Evolutionary conservation across 2,329 filamentous ascomycete genomes (phyloP), one percentile per base, ranked within the genome.

Genomic region (Arthroderma sp.): DNA sequence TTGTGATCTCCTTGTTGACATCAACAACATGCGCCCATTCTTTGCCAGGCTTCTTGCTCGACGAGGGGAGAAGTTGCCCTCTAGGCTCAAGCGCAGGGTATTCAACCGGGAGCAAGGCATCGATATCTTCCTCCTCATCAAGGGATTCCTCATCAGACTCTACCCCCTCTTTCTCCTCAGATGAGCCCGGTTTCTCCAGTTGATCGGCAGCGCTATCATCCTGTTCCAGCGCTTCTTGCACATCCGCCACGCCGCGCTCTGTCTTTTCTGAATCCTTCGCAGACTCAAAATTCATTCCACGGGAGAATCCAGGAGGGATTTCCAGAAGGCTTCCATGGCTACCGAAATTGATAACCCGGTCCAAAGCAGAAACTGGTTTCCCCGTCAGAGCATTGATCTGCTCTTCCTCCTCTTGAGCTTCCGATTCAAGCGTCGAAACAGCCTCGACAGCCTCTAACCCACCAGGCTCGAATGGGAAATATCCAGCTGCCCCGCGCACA

Each of bases 11-110:
- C 48, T 86, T 78, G 56, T 89, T 88, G 54, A 96, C 82, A 61
- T 98, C 89, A 1, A 98, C 89, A 80, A 98, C 94, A 65, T 98
- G 91, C 42, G 91, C 91, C 89, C 91, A 98, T 66, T 96, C 86
- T 55, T 77, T 81, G 5, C 84, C 83, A 34, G 78, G 78, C 56
- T 83, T 84, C 57, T 81, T 84, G 49, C 80, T 72, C 48, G 79
- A 77, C 6, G 83, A 80, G 42, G 81, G 70, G 15, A 83, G 75
- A 29, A 95, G 75, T 22, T 78, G 74, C n/a, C 81, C 80, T 57
- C 82, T 84, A 6, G 91, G 86, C 53, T 93, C 85, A 5, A 98
- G 63, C 8, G 93, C 84, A 1, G 91, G 88, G 55, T 95, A 98
- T 58, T 98, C 91, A 28, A 94, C 77, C 0, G 91, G 91, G 0